A percentile compares a stretch with the other conserved stretches of the same genome.
These are phyloP conservation scores for Hansenula lynferdii DNA, from an alignment of 1,139 yeast species.

Conservation along the genomic window DNA sequence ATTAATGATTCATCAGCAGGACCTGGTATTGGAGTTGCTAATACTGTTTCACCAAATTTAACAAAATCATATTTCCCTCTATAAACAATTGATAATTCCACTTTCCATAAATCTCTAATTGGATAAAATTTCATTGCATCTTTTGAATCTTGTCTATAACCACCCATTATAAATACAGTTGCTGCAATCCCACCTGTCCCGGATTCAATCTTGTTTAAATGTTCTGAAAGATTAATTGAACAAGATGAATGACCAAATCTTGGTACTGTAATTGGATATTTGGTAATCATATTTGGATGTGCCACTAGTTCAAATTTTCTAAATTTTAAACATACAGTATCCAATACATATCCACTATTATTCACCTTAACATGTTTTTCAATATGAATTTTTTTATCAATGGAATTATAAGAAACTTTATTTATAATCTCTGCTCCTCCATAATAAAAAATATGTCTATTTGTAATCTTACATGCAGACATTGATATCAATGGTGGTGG, in stretches of 20 bases:
- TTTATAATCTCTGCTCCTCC: conserved; percentile 41
- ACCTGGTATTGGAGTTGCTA: conserved; percentile 25
- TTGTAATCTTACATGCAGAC: conserved; percentile 31
- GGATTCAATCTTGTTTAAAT: conserved; percentile 1
- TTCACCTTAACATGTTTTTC: conserved; percentile 31
- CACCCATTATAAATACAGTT: conserved; percentile 37
- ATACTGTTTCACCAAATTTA: conserved; percentile 29
- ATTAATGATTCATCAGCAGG: conserved; percentile 15
- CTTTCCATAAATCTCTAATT: conserved; percentile 42
- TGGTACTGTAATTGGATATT: conserved; percentile 34
- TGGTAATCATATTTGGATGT: conserved; percentile 33
- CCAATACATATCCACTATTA: conserved; percentile 38
- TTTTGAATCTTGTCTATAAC: conserved; percentile 28
- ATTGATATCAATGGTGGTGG: conserved; percentile 39
- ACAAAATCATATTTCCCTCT: conserved; percentile 29
- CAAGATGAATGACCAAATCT: conserved; percentile 41
- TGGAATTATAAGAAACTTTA: conserved; percentile 22
- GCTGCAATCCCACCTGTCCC: conserved; percentile 8
- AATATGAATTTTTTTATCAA: conserved; percentile 25
- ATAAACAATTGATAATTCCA: conserved; percentile 33
- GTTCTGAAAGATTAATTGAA: conserved; percentile 23
- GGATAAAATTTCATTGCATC: conserved; percentile 28
- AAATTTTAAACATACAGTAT: conserved; percentile 31
- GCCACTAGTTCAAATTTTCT: conserved; percentile 32
- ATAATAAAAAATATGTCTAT: conserved; percentile 35